phyloP scores from a whole-genome alignment of 768 basidiomycete genomes.

The Amanita brunnescens region DNA sequence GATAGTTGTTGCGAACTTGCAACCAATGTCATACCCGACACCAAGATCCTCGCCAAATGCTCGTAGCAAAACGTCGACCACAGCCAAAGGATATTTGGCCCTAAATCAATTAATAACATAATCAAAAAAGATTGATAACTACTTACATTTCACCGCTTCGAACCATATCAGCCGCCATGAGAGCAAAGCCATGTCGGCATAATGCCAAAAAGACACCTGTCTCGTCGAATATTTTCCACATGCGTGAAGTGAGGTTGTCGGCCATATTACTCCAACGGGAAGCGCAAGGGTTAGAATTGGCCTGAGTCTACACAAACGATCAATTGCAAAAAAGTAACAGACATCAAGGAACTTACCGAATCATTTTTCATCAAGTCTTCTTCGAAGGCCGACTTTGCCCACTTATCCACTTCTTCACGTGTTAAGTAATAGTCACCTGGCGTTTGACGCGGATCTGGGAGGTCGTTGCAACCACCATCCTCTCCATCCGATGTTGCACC shows the following conservation, averaged over 20 bases:
- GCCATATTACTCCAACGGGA: slow-evolving; percentile 16
- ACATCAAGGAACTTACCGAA: neutral
- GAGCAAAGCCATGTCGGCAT: slow-evolving; percentile 19
- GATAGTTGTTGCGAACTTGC: slow-evolving; percentile 17
- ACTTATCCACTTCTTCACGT: slow-evolving; percentile 15
- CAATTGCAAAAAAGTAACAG: neutral
- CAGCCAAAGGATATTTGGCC: slow-evolving; percentile 16
- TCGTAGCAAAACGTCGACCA: neutral
- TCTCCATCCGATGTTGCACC: neutral
- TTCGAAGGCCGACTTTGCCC: slow-evolving; percentile 9
- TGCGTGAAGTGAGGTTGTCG: slow-evolving; percentile 10
- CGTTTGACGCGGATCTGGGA: slow-evolving; percentile 7
- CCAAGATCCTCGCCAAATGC: slow-evolving; percentile 1
- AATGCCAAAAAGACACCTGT: slow-evolving; percentile 19
- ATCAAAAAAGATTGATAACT: slow-evolving; percentile 3
- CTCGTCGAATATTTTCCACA: slow-evolving; percentile 21
- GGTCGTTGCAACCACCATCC: slow-evolving; percentile 3
- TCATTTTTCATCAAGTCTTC: neutral
- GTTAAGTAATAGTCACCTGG: slow-evolving; percentile 14
- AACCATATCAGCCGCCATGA: slow-evolving; percentile 14
- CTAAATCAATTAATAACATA: slow-evolving; percentile 16
- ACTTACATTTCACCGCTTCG: slow-evolving; percentile 21
- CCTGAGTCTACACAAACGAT: neutral
- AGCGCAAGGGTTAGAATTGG: slow-evolving; percentile 13
- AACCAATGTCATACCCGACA: slow-evolving; percentile 19